Base-by-base conservation (phyloP, 2,329 filamentous ascomycete genomes). In the Chaetomium sp. region DNA sequence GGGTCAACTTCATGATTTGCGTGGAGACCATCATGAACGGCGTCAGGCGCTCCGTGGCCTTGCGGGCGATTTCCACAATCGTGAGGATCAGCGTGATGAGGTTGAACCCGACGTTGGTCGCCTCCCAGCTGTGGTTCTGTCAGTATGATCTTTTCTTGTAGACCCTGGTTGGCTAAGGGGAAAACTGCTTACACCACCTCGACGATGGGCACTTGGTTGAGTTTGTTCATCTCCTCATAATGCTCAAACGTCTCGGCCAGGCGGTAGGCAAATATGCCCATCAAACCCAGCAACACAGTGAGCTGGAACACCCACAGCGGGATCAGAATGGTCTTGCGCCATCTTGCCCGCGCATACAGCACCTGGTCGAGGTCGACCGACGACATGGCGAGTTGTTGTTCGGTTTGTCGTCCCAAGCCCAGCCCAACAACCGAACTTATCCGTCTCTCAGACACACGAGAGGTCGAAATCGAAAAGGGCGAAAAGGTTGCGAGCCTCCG, bases 1-100 rank as follows among this genome's bases (percentile, higher is more conserved):
- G 73, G 0, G 74, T 71, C 44, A 78, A 59, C 61, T 81, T 82
- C 62, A 82, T 60, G 55, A 76, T 66, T 57, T 80, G 76, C 14
- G 74, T 75, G 59, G 77, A 75, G 3, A 82, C 67, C 70, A 83
- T 74, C 5, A 74, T 75, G 66, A 79, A 76, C 2, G 80, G 79
- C 9, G 80, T 82, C 53, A 83, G 65, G 1, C 74, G 72, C 65
- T 81, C 78, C 35, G 73, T 70, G 48, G 73, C 70, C 55, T 72
- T 75, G 60, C 70, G 75, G 44, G 70, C 73, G 36, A 80, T 71
- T 59, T 80, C 76, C 56, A 77, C 63, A 43, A 76, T 66, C 11
- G 72, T 79, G 64, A 78, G 72, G 36, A 76, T 37, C 5, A 79
- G 72, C 0, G 75, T 72, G 40, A 79, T 57, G 33, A 76, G 66